Percentiles rank a stretch among this genome's conserved stretches.
phyloP scores from a whole-genome alignment of 1,284 basidiomycete species.

The Melampsora larici-populina region DNA sequence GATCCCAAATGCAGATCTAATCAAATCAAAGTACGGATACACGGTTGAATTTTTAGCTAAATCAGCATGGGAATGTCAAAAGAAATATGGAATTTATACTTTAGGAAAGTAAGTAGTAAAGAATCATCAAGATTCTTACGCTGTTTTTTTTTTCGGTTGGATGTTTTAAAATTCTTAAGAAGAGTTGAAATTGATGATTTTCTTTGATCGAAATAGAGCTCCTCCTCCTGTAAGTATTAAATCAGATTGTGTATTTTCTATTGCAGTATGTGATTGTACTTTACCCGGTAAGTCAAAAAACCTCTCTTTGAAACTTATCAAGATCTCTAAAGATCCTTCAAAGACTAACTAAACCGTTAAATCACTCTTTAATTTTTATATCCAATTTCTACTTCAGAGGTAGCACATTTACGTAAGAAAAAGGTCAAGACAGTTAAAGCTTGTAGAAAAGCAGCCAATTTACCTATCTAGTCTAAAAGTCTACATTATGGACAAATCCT shows the following conservation, averaged over 20 bases:
- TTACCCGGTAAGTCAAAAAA: slow-evolving; percentile 14
- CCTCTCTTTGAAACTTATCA: not conserved
- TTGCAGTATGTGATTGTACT: slow-evolving; percentile 42
- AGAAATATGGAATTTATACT: slow-evolving; percentile 39
- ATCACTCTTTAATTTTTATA: not conserved
- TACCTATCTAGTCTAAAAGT: slow-evolving; percentile 23
- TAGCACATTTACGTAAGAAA: slow-evolving; percentile 31
- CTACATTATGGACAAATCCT: no score
- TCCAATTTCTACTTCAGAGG: not conserved
- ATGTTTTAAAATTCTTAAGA: no score
- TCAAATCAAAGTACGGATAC: slow-evolving; percentile 43
- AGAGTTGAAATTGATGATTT: no score
- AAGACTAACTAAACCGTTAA: not conserved
- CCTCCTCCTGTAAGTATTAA: slow-evolving; percentile 18
- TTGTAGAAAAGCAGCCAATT: slow-evolving; percentile 21
- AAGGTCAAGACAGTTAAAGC: slow-evolving; percentile 32
- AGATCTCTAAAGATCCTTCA: not conserved
- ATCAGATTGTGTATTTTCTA: slow-evolving; percentile 33
- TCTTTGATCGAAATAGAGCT: slow-evolving; percentile 8
- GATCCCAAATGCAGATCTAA: slow-evolving; percentile 27
- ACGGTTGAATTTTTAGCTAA: slow-evolving; percentile 29
- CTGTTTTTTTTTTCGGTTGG: no score
- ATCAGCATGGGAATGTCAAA: slow-evolving; percentile 42
- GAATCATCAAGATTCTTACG: no score
- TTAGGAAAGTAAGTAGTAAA: slow-evolving; percentile 11